Base-by-base conservation (phyloP, 306 rosid species). In the Argentina anserina region DNA sequence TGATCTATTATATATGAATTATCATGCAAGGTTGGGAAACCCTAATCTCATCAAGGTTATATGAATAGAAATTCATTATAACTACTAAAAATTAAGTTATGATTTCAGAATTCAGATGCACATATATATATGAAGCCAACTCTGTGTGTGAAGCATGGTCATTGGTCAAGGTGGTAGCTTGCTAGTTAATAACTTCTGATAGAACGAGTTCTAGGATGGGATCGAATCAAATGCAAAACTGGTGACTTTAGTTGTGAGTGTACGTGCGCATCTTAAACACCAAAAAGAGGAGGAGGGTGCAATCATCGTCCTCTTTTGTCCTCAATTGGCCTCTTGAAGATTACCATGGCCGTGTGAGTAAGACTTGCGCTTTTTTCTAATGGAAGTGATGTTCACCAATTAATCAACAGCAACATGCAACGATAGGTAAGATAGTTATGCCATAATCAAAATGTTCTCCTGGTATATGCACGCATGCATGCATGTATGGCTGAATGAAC, bases 261-360 rank as follows among this genome's bases (percentile, higher is more conserved):
- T 40, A 34, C 67, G 75, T 71, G 56, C 34, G 75, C 53, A 26
- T 56, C 67, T 56, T 14, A 40, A 71, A 71, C 65, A 59, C 75
- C 40, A 28, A 71, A 71, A 71, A 12, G 42, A 53, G 12, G 40
- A 41, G 33, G 45, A 39, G 65, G 18, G 21, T 40, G 67, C 56
- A 41, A 71, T 71, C 75, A 71, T 71, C 67, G 55, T 37, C 26
- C 66, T n/a, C 49, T 26, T 29, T 71, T 21, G 45, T 71, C 39
- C 36, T 56, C 6, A 56, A 56, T 26, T 56, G 63, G 63, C 34
- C 63, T 56, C 62, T 11, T 25, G 20, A 56, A 25, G 31, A 53
- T 53, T 53, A 53, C 6, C 29, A 9, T 53, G 33, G 62, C 1
- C 62, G 28, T 58, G 28, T 15, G 21, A 56, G 63, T 37, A 58